phyloP scores from a whole-genome alignment of 306 rosid species.

The Inga leiocalycina region DNA sequence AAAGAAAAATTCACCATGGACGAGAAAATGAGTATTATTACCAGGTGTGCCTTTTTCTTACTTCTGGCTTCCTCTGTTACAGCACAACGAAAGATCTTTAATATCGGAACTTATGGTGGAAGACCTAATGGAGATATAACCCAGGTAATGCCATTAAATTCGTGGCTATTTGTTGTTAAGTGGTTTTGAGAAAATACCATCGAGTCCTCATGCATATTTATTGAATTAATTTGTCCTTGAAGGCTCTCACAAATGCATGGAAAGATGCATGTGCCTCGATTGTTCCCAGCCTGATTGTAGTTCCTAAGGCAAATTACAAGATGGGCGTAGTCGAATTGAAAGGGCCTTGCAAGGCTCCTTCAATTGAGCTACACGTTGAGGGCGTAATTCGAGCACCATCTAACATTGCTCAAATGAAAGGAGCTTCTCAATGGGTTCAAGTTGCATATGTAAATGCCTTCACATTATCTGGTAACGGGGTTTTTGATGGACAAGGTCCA shows the following conservation, averaged over 20 bases:
- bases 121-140: background rate
- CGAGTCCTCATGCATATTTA: background rate
- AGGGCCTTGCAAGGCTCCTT: constrained; percentile 53
- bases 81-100: background rate
- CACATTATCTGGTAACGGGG: constrained; percentile 40
- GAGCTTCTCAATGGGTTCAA: constrained; percentile 34
- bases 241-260: constrained; percentile 47
- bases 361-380: constrained; percentile 13
- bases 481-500: constrained; percentile 48
- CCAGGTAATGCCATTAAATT: background rate
- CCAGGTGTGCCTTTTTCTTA: background rate
- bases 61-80: background rate
- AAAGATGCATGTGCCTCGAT: constrained; percentile 37
- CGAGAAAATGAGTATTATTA: background rate
- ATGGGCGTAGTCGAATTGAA: background rate
- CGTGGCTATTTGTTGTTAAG: background rate
- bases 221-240: background rate
- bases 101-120: constrained; percentile 26
- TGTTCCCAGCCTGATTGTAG: background rate
- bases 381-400: constrained; percentile 44
- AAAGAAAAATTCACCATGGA: background rate
- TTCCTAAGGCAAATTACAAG: constrained; percentile 11
- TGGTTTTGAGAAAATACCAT: no score
- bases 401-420: background rate
- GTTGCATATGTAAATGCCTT: constrained; percentile 20